Evolutionary conservation across 1,284 basidiomycete species (phyloP).

Genomic region (Leccinum angustisporum): DNA sequence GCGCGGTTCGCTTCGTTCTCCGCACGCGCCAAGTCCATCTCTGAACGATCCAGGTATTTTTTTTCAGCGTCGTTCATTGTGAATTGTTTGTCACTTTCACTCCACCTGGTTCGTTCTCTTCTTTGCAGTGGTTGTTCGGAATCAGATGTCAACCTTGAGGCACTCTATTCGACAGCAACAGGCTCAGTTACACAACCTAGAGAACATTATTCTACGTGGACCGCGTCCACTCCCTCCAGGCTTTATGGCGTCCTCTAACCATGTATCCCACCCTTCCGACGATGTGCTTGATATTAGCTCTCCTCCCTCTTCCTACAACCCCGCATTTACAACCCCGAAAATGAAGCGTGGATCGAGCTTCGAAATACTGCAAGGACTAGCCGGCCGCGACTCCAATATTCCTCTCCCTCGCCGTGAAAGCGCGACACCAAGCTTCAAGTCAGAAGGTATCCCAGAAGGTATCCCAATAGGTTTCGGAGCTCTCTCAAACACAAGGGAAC

Average conservation of each 20-base stretch:
- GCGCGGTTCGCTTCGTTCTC: conserved; percentile 50
- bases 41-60: conserved; percentile 57
- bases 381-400: conserved; percentile 70
- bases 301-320: conserved; percentile 38
- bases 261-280: conserved; percentile 37
- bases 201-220: conserved; percentile 61
- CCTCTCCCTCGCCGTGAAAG: conserved; percentile 62
- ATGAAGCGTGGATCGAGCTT: conserved; percentile 63
- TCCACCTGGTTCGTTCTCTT: conserved; percentile 32
- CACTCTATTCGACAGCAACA: conserved; percentile 77
- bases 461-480: conserved; percentile 58
- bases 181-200: conserved; percentile 66
- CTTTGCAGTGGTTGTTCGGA: conserved; percentile 60
- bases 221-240: conserved; percentile 55
- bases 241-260: conserved; percentile 37
- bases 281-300: conserved; percentile 37
- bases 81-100: conserved; percentile 27
- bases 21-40: conserved; percentile 52
- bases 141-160: conserved; percentile 72
- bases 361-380: conserved; percentile 66
- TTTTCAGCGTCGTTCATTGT: conserved; percentile 18
- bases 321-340: conserved; percentile 41
- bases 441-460: conserved; percentile 66
- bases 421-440: conserved; percentile 36
- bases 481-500: conserved; percentile 38